Base-by-base conservation (phyloP, 345 rosid genomes). In the Isatis tinctoria region DNA sequence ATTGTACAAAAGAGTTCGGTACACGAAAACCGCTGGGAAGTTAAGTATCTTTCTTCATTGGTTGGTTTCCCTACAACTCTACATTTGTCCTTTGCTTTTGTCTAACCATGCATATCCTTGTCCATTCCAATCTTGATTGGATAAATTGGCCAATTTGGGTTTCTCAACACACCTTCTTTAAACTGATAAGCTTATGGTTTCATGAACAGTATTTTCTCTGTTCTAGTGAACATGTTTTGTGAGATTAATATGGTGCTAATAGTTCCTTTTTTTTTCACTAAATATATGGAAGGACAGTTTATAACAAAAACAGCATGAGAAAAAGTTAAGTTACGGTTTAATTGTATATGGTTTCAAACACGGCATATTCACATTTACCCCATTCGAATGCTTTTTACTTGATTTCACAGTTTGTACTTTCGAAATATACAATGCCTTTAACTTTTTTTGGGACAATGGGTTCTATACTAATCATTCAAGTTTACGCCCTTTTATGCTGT, bases 11-110 rank as follows among this genome's bases (percentile, higher is more conserved):
- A 83, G 78, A 60, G 71, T 72, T 73, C 74, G 84, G 49, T 75
- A 51, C 63, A 82, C 80, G 79, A 84, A 59, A 73, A 67, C 83
- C 86, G 76, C 82, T 82, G 75, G 75, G 90, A 87, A 93, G 93
- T 83, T 88, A 90, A 87, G 90, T 80, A 86, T 90, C 90, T 83
- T 84, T 87, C 70, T 63, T 57, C 71, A 78, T 70, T 61, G 73
- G 65, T 79, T 82, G 73, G 67, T 79, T 82, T 81, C 82, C 78
- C 71, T 59, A 67, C 82, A 74, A 61, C 32, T 78, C 81, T 74
- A 71, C 87, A 79, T 80, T 75, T 74, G 51, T 81, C 64, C 69
- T 77, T 73, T 75, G 83, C 86, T 84, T 84, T 87, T 90, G 80
- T 85, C 79, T 75, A 60, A 68, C 48, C 60, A 59, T n/a, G n/a